Conservation (phyloP, 2,329 filamentous ascomycete species). For the Colletotrichum horii region DNA sequence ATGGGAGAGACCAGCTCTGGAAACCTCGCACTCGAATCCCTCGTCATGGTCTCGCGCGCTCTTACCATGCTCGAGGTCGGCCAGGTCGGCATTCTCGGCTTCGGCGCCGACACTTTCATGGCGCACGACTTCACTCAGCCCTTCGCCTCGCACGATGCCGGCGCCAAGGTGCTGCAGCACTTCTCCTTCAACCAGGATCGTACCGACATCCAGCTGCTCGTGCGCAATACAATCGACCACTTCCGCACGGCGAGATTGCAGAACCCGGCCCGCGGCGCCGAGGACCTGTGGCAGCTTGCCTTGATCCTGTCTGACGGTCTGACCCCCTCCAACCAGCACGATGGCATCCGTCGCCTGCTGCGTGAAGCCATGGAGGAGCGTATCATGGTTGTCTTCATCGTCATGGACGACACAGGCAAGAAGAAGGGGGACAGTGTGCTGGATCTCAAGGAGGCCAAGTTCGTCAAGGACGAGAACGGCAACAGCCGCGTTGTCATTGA, state of each 20-base stretch:
- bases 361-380: constrained; percentile 89
- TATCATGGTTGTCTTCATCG: constrained; percentile 98
- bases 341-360: constrained; percentile 80
- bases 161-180: constrained; percentile 81
- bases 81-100: constrained; percentile 89
- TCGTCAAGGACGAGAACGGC: constrained; percentile 68
- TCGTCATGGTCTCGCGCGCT: constrained; percentile 87
- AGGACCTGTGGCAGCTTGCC: constrained; percentile 93
- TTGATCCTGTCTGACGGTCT: constrained; percentile 94
- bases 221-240: constrained; percentile 77
- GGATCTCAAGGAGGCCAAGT: constrained; percentile 86
- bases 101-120: constrained; percentile 82
- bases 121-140: constrained; percentile 86
- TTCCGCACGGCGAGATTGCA: constrained; percentile 79
- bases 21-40: constrained; percentile 86
- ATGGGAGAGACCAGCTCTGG: constrained; percentile 86
- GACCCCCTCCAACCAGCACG: constrained; percentile 82
- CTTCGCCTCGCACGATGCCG: constrained; percentile 78
- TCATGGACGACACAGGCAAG: constrained; percentile 73
- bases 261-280: constrained; percentile 50
- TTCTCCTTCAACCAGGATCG: constrained; percentile 86
- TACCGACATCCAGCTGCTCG: constrained; percentile 83
- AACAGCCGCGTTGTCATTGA: constrained; percentile 78
- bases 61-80: constrained; percentile 94
- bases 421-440: constrained; percentile 72